Conservation (phyloP, 1,139 yeast species). For the Spathaspora sp. region DNA sequence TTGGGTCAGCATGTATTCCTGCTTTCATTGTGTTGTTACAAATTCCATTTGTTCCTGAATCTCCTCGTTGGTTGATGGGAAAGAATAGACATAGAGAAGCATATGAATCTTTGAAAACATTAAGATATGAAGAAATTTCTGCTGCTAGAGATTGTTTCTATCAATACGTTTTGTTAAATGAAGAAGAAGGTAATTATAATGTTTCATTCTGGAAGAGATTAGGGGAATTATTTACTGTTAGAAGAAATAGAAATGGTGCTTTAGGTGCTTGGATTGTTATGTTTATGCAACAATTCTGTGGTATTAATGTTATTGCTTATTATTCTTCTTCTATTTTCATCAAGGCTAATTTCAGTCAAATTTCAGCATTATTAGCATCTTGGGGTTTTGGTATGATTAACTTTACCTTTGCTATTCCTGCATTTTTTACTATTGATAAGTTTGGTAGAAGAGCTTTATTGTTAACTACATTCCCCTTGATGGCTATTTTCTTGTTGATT, state of each 20-base stretch:
- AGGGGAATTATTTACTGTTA: slow-evolving; percentile 58
- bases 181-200: slow-evolving; percentile 63
- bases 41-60: slow-evolving; percentile 72
- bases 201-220: slow-evolving; percentile 53
- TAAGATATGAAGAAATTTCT: slow-evolving; percentile 53
- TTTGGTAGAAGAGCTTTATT: slow-evolving; percentile 75
- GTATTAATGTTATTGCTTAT: slow-evolving; percentile 85
- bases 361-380: slow-evolving; percentile 70
- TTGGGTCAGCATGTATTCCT: slow-evolving; percentile 75
- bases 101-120: slow-evolving; percentile 46
- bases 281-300: slow-evolving; percentile 93
- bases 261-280: slow-evolving; percentile 79
- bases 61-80: slow-evolving; percentile 81
- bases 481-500: slow-evolving; percentile 64
- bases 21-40: slow-evolving; percentile 67
- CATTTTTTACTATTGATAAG: slow-evolving; percentile 76
- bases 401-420: slow-evolving; percentile 80
- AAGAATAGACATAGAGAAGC: slow-evolving; percentile 60
- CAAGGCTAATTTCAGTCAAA: slow-evolving; percentile 61
- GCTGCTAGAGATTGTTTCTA: slow-evolving; percentile 80
- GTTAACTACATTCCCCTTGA: slow-evolving; percentile 72
- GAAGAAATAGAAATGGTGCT: slow-evolving; percentile 84
- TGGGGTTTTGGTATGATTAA: slow-evolving; percentile 87
- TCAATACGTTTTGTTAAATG: slow-evolving; percentile 63
- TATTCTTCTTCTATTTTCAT: slow-evolving; percentile 73